Evolutionary conservation across 208 protist species (phyloP), one percentile per base, ranked within the genome.

Genomic region (Acanthamoeba castellanii): DNA sequence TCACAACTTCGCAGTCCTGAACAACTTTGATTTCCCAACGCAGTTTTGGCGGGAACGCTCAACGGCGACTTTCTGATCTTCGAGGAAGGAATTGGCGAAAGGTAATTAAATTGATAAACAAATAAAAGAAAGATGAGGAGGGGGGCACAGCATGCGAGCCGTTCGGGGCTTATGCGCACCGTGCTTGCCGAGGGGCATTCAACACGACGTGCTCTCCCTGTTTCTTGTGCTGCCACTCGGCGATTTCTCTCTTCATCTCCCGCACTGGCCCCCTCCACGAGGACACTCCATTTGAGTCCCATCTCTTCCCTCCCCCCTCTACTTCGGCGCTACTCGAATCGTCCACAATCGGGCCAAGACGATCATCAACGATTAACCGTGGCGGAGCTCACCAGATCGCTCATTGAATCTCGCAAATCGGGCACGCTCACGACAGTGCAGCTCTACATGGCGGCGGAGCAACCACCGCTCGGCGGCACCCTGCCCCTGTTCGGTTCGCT

Each of bases 401-500:
- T 92, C 50, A 59, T 92, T 13, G 87, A 68, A 25, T 74, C 64
- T 34, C 87, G 87, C 87, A 92, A 76, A 32, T 92, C 87, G 11
- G 87, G 87, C 52, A 74, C 87, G 25, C 87, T 92, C 59, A 76
- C 87, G 27, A 92, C 87, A 5, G 64, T 92, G 3, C 61, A 74
- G 87, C 87, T 92, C 30, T 92, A 55, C 59, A 8, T n/a, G 20
- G 61, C 42, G 22, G 20, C 52, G 3, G 37, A 92, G 3, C 16
- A 45, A 16, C n/a, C 8, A 37, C 22, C 47, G n/a, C 32, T 27
- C 42, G 25, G 42, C 59, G 81, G 72, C 37, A n/a, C 50, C 6
- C 47, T 88, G n/a, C 87, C 87, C 34, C 87, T 92, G 20, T 92
- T 47, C 32, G 87, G 87, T 22, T 92, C 87, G 22, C 64, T 92